Evolutionary conservation across 2,329 filamentous ascomycete species (phyloP).

Genomic region (Penicillium sp.): DNA sequence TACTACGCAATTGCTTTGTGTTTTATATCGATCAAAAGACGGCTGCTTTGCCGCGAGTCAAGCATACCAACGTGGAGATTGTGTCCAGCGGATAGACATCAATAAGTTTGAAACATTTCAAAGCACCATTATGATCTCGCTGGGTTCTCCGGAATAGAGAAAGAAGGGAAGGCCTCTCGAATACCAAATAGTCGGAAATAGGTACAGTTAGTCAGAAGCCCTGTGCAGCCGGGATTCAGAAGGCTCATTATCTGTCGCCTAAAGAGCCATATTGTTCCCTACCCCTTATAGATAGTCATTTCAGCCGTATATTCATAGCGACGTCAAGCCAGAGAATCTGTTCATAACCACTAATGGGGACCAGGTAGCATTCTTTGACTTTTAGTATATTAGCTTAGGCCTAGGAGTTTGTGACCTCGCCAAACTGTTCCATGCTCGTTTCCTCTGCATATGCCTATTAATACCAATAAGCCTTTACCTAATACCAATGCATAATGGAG

Average conservation of each 20-base stretch:
- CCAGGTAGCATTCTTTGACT: constrained; percentile 64
- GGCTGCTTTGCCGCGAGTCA: too few species aligned
- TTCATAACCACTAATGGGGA: constrained; percentile 54
- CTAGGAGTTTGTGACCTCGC: constrained; percentile 64
- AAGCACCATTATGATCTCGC: too few species aligned
- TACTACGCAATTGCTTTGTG: too few species aligned
- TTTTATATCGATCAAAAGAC: too few species aligned
- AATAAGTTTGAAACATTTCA: too few species aligned
- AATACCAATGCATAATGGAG: too few species aligned
- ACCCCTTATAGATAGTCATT: constrained; percentile 46
- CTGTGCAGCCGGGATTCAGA: constrained; percentile 44
- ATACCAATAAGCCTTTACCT: constrained; percentile 21
- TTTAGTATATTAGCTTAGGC: constrained; percentile 65
- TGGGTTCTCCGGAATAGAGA: too few species aligned
- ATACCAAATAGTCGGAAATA: too few species aligned
- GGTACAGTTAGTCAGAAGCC: constrained; percentile 54
- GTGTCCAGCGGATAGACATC: too few species aligned
- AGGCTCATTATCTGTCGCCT: constrained; percentile 43
- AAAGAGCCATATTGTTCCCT: constrained; percentile 54
- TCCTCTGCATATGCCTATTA: constrained; percentile 53
- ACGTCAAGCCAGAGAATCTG: constrained; percentile 68
- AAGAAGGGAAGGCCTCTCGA: too few species aligned
- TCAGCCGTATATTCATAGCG: constrained; percentile 64
- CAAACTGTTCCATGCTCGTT: constrained; percentile 65
- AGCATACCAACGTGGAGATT: too few species aligned